Percentiles rank a stretch among this genome's conserved stretches.
Conservation (phyloP, 2,329 filamentous ascomycete genomes). For the Pestalotiopsis sp. region DNA sequence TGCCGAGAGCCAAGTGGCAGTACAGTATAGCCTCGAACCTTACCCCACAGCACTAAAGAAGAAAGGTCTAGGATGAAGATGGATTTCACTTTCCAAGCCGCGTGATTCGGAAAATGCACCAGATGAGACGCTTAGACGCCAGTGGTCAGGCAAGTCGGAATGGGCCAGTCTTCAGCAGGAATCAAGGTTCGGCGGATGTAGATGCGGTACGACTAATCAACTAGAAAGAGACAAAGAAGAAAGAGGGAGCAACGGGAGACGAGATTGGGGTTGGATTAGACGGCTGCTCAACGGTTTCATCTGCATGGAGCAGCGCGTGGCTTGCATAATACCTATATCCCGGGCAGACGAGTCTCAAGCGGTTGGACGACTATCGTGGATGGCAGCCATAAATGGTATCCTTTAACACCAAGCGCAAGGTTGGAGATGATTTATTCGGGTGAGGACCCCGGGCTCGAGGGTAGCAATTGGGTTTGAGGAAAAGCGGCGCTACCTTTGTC, state of each 20-base stretch:
- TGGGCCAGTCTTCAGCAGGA: neutral
- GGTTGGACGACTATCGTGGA: neutral
- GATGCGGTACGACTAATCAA: neutral
- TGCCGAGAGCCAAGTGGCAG: neutral
- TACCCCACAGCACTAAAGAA: neutral
- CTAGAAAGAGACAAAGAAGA: neutral
- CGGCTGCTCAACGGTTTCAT: neutral
- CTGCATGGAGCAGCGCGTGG: neutral
- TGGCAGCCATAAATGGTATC: neutral
- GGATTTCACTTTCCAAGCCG: neutral
- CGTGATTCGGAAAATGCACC: neutral
- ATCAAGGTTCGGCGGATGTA: neutral
- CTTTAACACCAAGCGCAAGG: neutral
- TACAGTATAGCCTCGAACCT: neutral
- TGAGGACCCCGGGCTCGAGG: neutral
- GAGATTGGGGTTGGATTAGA: neutral
- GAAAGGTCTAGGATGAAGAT: neutral
- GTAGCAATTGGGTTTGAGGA: neutral
- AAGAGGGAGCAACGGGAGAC: neutral
- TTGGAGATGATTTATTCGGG: neutral
- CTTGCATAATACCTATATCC: neutral
- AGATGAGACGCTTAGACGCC: neutral
- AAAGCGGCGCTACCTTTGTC: neutral
- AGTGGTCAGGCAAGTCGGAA: neutral
- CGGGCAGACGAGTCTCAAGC: neutral